Evolutionary conservation across 225 moss, liverwort and hornwort genomes (phyloP).

Genomic region (Ulota crispa): DNA sequence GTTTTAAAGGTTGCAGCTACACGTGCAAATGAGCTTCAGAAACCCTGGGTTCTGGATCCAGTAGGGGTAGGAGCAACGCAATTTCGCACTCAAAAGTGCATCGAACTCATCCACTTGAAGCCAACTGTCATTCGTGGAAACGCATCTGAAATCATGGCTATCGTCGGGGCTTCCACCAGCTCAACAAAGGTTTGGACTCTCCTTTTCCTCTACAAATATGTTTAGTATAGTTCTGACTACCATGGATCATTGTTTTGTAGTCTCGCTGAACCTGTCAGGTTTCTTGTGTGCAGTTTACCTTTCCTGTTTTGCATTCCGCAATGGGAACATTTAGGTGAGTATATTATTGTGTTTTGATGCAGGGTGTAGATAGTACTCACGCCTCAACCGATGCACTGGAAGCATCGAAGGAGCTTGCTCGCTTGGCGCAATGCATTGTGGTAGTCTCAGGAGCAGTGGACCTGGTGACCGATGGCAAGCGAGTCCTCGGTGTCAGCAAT

Average conservation of each 20-base stretch:
- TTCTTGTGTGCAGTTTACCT: neutral
- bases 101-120: slow-evolving; percentile 90
- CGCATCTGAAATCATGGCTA: slow-evolving; percentile 91
- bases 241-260: neutral
- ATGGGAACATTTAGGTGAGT: neutral
- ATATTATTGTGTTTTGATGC: neutral
- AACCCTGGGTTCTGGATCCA: slow-evolving; percentile 98
- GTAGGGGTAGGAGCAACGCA: slow-evolving; percentile 94
- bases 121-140: slow-evolving; percentile 97
- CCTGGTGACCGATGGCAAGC: slow-evolving; percentile 90
- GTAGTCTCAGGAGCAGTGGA: slow-evolving; percentile 93
- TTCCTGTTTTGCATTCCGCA: neutral
- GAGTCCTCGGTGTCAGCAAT: slow-evolving; percentile 88
- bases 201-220: neutral
- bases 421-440: slow-evolving; percentile 79
- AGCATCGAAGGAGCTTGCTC: slow-evolving; percentile 90
- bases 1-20: slow-evolving; percentile 64
- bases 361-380: slow-evolving; percentile 82
- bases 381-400: slow-evolving; percentile 87
- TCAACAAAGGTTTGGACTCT: slow-evolving; percentile 57
- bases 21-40: slow-evolving; percentile 82
- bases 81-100: slow-evolving; percentile 93
- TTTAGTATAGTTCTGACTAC: neutral
- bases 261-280: neutral
- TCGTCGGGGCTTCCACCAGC: slow-evolving; percentile 76